Percentiles rank a stretch among this genome's conserved stretches.
phyloP scores from a whole-genome alignment of 805 yeast species.

The Metschnikowia vanudenii region DNA sequence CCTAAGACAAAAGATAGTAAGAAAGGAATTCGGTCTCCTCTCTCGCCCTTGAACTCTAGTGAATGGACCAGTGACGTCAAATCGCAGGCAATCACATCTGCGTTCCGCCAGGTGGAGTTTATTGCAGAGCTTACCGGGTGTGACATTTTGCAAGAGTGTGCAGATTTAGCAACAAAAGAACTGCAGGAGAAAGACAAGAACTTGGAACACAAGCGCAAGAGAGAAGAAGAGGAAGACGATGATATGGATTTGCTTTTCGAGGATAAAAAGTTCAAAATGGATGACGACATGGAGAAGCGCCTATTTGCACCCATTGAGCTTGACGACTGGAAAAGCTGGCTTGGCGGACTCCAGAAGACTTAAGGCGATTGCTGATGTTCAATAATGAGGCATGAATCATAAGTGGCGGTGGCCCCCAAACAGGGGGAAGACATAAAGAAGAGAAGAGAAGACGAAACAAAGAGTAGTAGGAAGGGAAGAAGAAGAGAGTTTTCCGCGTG shows the following conservation, averaged over 20 bases:
- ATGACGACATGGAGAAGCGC: constrained; percentile 21
- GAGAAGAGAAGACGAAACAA: too few relatives aligned
- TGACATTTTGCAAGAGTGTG: constrained; percentile 19
- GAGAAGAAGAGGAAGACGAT: constrained; percentile 27
- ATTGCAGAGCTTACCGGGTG: constrained; percentile 34
- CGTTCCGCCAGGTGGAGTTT: constrained; percentile 44
- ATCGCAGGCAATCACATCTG: constrained; percentile 43
- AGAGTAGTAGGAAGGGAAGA: too few relatives aligned
- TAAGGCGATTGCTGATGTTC: background rate
- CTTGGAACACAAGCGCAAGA: constrained; percentile 13
- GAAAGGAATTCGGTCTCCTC: constrained; percentile 30
- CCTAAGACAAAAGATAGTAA: constrained; percentile 4
- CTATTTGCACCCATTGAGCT: constrained; percentile 31
- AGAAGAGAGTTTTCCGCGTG: too few relatives aligned
- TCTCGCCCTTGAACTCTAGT: constrained; percentile 34
- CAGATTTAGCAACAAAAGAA: constrained; percentile 25
- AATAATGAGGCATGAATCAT: background rate
- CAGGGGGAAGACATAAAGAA: too few relatives aligned
- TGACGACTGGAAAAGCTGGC: constrained; percentile 35
- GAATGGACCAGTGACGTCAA: constrained; percentile 47
- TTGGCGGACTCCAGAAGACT: constrained; percentile 12
- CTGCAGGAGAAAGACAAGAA: constrained; percentile 11
- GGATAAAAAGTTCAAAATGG: constrained; percentile 34
- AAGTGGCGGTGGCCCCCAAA: too few relatives aligned
- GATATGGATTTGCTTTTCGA: constrained; percentile 37